These are phyloP conservation scores for Trichophyton schoenleinii DNA, from an alignment of 2,329 filamentous ascomycete genomes.

Conservation along the genomic window DNA sequence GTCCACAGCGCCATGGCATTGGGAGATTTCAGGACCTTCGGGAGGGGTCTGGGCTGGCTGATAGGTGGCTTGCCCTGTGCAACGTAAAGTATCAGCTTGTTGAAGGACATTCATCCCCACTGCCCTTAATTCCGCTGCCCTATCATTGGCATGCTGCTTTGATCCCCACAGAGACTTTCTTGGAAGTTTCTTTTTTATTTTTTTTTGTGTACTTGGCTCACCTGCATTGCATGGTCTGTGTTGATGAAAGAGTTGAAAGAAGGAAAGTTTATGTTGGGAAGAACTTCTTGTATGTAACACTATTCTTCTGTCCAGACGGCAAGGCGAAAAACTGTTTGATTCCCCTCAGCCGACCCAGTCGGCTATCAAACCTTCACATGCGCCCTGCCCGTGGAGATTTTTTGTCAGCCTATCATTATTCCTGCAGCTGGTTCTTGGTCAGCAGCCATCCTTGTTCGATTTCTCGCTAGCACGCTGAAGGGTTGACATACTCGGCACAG, in stretches of 20 bases:
- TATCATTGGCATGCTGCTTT: not conserved
- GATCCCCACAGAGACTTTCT: not conserved
- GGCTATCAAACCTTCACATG: not conserved
- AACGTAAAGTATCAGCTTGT: not conserved
- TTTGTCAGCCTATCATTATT: not conserved
- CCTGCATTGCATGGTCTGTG: not conserved
- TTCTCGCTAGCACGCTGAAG: too few species aligned
- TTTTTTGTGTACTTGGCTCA: not conserved
- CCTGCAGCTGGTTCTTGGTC: not conserved
- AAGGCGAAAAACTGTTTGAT: not conserved
- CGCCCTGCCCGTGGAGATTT: not conserved
- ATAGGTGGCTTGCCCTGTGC: not conserved
- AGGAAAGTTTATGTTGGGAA: not conserved
- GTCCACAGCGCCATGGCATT: not conserved
- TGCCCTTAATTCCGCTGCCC: not conserved
- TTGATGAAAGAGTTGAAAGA: not conserved
- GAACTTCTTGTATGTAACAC: not conserved
- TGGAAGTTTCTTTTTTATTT: not conserved
- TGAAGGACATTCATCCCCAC: not conserved
- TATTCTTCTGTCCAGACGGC: not conserved
- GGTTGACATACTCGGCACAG: too few species aligned
- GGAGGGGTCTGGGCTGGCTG: not conserved
- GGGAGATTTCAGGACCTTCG: conserved; percentile 1
- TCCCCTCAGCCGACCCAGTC: not conserved
- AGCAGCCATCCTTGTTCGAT: not conserved